Base-by-base conservation (phyloP, 208 protist species). In the Trichomonas tenax region DNA sequence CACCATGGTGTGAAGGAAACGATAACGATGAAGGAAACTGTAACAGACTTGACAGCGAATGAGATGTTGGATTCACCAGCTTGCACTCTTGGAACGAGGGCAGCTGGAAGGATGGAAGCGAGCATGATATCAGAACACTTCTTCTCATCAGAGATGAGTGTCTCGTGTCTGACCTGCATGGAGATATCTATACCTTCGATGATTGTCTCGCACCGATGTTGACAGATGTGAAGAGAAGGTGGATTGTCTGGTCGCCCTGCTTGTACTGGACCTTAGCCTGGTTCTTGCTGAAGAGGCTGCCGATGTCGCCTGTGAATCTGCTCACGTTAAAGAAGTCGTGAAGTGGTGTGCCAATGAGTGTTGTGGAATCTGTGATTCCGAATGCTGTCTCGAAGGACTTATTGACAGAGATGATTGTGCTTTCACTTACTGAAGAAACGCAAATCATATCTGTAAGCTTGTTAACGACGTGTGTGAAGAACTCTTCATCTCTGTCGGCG, bases 1-100 rank as follows among this genome's bases (percentile, higher is more conserved):
- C 86, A 93, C 86, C 86, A 89, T 31, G 82, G 82, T 17, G 82
- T 89, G 38, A 89, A 89, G 21, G 38, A 46, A 89, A 89, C 82
- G n/a, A 93, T 93, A 51, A 58, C 86, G 2, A 93, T n/a, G n/a
- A 93, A 93, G 0, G 45, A 14, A 38, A 93, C 44, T 51, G 86
- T 58, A 8, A 44, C 86, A 38, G 86, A 51, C 46, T 93, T 34
- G 17, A 93, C 86, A 51, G 86, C 40, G 36, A 93, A 93, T 41
- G 86, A 93, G 45, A 93, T 93, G n/a, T 93, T 93, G 11, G 31
- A 49, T 38, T 93, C 86, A 34, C 86, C 86, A 38, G 11, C 44
- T 38, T 93, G 86, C 15, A 93, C 40, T 38, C 44, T 23, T 14
- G 44, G 6, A 51, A 93, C 86, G 31, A 93, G n/a, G 21, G 17